phyloP scores from a whole-genome alignment of 257 asterid species.

The Penstemon eatonii region DNA sequence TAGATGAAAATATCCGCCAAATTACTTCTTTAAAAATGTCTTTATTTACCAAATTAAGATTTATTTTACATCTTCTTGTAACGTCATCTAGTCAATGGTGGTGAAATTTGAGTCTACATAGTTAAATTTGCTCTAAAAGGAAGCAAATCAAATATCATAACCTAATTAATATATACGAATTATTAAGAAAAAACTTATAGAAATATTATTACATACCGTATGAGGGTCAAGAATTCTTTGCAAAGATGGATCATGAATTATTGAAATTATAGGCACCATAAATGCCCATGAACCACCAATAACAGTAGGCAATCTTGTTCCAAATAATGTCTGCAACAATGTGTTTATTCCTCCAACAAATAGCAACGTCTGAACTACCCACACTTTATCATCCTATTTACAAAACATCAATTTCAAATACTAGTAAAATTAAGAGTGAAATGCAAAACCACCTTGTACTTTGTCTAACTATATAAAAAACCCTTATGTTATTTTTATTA shows the following conservation, averaged over 20 bases:
- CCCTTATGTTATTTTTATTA: too few species aligned
- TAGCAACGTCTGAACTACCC: constrained; percentile 87
- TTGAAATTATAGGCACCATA: constrained; percentile 81
- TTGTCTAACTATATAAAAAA: too few species aligned
- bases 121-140: not conserved
- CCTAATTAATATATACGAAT: not conserved
- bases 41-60: not conserved
- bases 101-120: too few species aligned
- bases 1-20: not conserved
- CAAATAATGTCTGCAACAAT: constrained; percentile 81
- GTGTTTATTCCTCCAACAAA: constrained; percentile 92
- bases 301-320: constrained; percentile 89
- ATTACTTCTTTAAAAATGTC: not conserved
- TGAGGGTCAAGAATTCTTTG: constrained; percentile 72
- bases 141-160: not conserved
- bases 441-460: not conserved
- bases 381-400: constrained; percentile 79
- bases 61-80: too few species aligned
- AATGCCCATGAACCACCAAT: constrained; percentile 99
- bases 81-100: too few species aligned
- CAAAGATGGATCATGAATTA: constrained; percentile 81
- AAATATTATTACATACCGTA: constrained; percentile 38
- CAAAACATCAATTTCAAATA: constrained; percentile 6
- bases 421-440: not conserved
- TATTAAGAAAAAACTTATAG: not conserved